These are phyloP conservation scores for Magnaporthiopsis poae DNA, from an alignment of 2,329 filamentous ascomycete species.

Conservation along the genomic window DNA sequence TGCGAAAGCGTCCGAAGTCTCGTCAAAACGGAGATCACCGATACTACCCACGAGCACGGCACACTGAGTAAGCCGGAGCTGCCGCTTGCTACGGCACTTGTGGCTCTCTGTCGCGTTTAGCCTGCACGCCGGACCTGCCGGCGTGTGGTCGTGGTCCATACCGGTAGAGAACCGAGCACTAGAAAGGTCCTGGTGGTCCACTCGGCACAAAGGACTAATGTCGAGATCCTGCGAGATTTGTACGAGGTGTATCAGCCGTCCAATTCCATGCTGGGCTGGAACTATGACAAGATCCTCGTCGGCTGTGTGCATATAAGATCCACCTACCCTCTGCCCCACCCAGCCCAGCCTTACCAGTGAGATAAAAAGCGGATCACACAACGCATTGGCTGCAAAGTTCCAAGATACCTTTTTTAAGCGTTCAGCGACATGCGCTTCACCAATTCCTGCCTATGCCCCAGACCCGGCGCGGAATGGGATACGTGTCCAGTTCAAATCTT, in stretches of 20 bases:
- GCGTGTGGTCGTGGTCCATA: slow-evolving; percentile 13
- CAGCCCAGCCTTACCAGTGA: no score
- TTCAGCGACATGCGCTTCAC: no score
- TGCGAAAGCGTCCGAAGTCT: slow-evolving; percentile 10
- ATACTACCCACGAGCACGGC: slow-evolving; percentile 3
- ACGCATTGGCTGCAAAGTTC: no score
- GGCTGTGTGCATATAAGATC: slow-evolving; percentile 31
- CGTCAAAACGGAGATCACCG: not conserved
- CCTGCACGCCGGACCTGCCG: slow-evolving; percentile 14
- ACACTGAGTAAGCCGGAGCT: slow-evolving; percentile 23
- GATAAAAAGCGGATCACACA: no score
- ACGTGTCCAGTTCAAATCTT: no score
- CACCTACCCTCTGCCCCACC: slow-evolving; percentile 27
- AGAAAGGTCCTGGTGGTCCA: slow-evolving; percentile 56
- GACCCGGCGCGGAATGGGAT: no score
- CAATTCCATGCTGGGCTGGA: slow-evolving; percentile 38
- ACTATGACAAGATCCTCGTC: slow-evolving; percentile 47
- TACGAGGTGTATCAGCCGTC: slow-evolving; percentile 39
- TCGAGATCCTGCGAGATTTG: slow-evolving; percentile 40
- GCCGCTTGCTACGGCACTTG: slow-evolving; percentile 20
- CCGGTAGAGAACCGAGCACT: slow-evolving; percentile 31
- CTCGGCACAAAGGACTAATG: slow-evolving; percentile 35
- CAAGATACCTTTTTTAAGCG: no score
- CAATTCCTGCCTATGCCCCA: no score
- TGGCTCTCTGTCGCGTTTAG: slow-evolving; percentile 23